Base-by-base conservation (phyloP, 1,139 yeast genomes). In the Magnusiomyces suaveolens region DNA sequence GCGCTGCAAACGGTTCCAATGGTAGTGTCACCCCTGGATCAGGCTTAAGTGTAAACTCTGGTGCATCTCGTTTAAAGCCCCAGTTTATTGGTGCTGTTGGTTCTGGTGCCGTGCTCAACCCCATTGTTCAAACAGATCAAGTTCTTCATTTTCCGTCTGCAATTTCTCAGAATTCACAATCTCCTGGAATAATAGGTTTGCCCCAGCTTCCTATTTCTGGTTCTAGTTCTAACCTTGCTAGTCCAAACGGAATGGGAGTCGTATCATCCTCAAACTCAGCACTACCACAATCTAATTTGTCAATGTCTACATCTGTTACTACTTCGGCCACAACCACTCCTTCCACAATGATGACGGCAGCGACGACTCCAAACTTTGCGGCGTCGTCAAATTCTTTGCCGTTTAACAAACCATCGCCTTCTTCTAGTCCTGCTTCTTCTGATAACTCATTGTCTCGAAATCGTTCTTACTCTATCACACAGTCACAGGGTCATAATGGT, bases 61-160 rank as follows among this genome's bases (percentile, higher is more conserved):
- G 23, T 8, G 20, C 36, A 3, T 24, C 48, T n/a, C 43, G 51
- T n/a, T 26, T 48, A 10, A 38, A 39, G 32, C 51, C 51, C 18
- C 51, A 48, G 32, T 33, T 48, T 23, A 48, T 48, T n/a, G 51
- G 51, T 10, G 51, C 51, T 18, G 44, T 48, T n/a, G 51, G 51
- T 14, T 48, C 51, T 23, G 51, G 36, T 6, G 44, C 43, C 3
- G 51, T 39, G 14, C 43, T 48, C 3, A 48, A 29, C 16, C 51
- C 51, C 1, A 38, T 48, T 33, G 51, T 48, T 36, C 51, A 48
- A 38, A 48, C 51, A 23, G 51, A 24, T 16, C 44, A 48, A n/a
- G 51, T 48, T 16, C 32, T 48, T 23, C 51, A 51, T 41, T 53
- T 32, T 39, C 51, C 47, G 43, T 26, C 38, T 14, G 29, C 47